Base-by-base conservation (phyloP, 2,329 filamentous ascomycete species). In the Aspergillus arachidicola region DNA sequence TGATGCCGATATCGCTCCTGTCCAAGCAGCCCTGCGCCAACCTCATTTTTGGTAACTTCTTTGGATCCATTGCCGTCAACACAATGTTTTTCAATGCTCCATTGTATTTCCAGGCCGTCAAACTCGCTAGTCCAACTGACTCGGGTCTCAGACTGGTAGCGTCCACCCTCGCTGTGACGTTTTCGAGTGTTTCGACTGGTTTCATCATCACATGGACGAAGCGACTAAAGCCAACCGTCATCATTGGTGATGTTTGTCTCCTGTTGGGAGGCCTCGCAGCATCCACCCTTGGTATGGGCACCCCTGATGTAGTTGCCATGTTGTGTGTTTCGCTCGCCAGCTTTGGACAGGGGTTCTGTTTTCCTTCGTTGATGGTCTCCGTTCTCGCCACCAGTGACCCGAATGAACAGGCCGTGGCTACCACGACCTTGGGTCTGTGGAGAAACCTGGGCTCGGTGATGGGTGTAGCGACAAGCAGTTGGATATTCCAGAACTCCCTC, bases 81-180 rank as follows among this genome's bases (percentile, higher is more conserved):
- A 83, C 82, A 3, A 86, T 91, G 66, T 79, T 91, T 19, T 91
- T 92, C 78, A 89, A 89, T 70, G 87, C 87, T 6, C 91, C 91
- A 0, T 81, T 94, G 9, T 94, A 89, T 80, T 93, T 92, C 78
- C 90, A 92, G 73, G 89, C 88, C 43, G 90, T 92, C 30, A 87
- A 91, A 55, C 83, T 91, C 58, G 87, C 89, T 62, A 85, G 83
- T 6, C 88, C 91, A 19, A 92, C 91, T 0, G 81, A 83, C 28
- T 92, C 91, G 0, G 91, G 91, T n/a, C 84, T 93, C 32, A 86
- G 88, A 50, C 87, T 94, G 59, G 84, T 91, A 23, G 80, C 89
- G 7, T 87, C 89, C 5, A 87, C 87, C 0, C 68, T 88, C 30
- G 84, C 84, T 2, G 77, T 86, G 32, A 87, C 87, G 50, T 53